phyloP scores from a whole-genome alignment of 805 yeast genomes.

The Millerozyma miso region DNA sequence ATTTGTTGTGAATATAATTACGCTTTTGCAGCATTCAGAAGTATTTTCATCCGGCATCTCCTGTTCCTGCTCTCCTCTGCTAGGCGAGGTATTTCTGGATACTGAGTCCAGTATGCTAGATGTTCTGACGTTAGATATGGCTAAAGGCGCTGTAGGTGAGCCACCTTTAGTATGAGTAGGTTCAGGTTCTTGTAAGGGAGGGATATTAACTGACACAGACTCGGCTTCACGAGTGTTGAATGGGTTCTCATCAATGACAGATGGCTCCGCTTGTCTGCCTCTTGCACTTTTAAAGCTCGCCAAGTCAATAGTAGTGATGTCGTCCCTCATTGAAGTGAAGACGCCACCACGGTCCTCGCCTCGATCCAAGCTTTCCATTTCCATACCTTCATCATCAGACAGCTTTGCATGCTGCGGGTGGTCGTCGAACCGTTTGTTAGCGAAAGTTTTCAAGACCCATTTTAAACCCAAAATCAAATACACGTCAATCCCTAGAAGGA shows the following conservation, averaged over 20 bases:
- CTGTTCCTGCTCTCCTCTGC: neutral
- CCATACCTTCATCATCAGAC: constrained; percentile 12
- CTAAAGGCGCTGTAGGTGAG: constrained; percentile 5
- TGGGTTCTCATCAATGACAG: constrained; percentile 13
- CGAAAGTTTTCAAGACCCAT: constrained; percentile 12
- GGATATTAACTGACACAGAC: neutral
- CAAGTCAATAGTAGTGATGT: constrained; percentile 37
- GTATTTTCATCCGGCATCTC: neutral
- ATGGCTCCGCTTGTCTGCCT: constrained; percentile 8
- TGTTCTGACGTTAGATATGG: neutral
- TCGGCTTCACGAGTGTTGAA: constrained; percentile 9
- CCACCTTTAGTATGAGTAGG: constrained; percentile 11
- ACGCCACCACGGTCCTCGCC: constrained; percentile 9
- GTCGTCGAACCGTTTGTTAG: constrained; percentile 5
- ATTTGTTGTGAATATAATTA: constrained; percentile 34
- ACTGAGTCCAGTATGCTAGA: constrained; percentile 1
- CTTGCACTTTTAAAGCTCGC: constrained; percentile 13
- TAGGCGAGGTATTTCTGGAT: neutral
- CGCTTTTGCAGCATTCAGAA: constrained; percentile 8
- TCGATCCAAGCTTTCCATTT: constrained; percentile 8
- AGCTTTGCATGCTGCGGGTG: constrained; percentile 4
- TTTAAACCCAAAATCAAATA: constrained; percentile 31
- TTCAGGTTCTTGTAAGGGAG: constrained; percentile 11
- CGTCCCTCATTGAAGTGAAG: constrained; percentile 26
- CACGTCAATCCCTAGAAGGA: constrained; percentile 42